Conservation (phyloP, 805 yeast genomes). For the Metschnikowia lochheadii region DNA sequence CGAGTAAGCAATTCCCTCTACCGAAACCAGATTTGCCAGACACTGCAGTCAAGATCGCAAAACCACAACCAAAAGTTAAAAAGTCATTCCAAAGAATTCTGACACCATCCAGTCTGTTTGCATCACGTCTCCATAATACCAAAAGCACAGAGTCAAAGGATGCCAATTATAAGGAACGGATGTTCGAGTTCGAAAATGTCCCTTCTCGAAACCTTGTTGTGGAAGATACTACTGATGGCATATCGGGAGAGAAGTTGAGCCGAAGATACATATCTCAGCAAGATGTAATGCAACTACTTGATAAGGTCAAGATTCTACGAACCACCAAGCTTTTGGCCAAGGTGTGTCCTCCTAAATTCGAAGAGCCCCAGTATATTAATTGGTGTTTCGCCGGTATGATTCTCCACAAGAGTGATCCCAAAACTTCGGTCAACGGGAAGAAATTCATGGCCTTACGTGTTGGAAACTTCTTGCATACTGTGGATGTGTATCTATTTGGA, state of each 20-base stretch:
- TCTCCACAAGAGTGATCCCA: slow-evolving; percentile 51
- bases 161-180: slow-evolving; percentile 12
- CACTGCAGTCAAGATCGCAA: not conserved
- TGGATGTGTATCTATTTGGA: slow-evolving; percentile 63
- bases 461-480: slow-evolving; percentile 61
- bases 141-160: not conserved
- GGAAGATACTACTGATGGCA: slow-evolving; percentile 4
- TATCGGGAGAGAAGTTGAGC: slow-evolving; percentile 13
- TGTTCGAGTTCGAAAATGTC: slow-evolving; percentile 17
- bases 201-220: slow-evolving; percentile 7
- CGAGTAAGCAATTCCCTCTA: not conserved
- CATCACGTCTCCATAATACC: slow-evolving; percentile 10
- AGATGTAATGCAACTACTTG: slow-evolving; percentile 25
- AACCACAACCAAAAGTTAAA: not conserved
- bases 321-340: slow-evolving; percentile 59
- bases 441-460: slow-evolving; percentile 60
- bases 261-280: slow-evolving; percentile 9
- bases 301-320: slow-evolving; percentile 51
- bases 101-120: slow-evolving; percentile 11
- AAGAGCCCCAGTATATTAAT: slow-evolving; percentile 66
- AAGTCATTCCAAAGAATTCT: slow-evolving; percentile 7
- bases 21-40: not conserved
- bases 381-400: slow-evolving; percentile 80
- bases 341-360: slow-evolving; percentile 61
- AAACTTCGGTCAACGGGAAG: slow-evolving; percentile 35